Evolutionary conservation across 495 filamentous ascomycete genomes (phyloP).

Genomic region (Aspergillus heteromorphus): DNA sequence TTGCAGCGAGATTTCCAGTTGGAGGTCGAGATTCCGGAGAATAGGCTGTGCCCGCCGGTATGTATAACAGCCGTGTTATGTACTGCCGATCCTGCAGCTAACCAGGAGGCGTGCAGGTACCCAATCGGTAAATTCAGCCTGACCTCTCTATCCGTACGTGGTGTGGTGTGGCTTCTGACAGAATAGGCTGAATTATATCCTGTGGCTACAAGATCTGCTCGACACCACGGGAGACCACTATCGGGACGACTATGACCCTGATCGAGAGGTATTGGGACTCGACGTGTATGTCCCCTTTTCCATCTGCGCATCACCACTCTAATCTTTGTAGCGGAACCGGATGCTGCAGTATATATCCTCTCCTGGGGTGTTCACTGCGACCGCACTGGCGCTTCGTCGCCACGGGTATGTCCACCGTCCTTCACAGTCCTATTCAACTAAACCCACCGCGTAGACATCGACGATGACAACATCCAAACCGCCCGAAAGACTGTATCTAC

Average conservation of each 20-base stretch:
- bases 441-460: conserved; percentile 56
- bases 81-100: neutral
- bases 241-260: conserved; percentile 49
- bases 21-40: conserved; percentile 60
- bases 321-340: conserved; percentile 62
- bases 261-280: conserved; percentile 60
- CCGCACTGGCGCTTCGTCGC: conserved; percentile 66
- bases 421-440: conserved; percentile 4
- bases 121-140: conserved; percentile 48
- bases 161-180: conserved; percentile 5
- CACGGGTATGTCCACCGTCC: conserved; percentile 46
- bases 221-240: conserved; percentile 60
- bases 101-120: conserved; percentile 43
- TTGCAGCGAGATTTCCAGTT: conserved; percentile 72
- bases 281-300: conserved; percentile 55
- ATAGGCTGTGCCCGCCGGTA: conserved; percentile 89
- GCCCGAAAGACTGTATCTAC: conserved; percentile 56
- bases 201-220: conserved; percentile 82
- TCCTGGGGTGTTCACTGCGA: conserved; percentile 68
- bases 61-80: conserved; percentile 9
- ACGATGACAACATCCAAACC: conserved; percentile 60
- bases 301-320: neutral
- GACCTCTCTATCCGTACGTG: neutral
- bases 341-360: conserved; percentile 84
- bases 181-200: conserved; percentile 72